phyloP scores from a whole-genome alignment of 106 monocot genomes.

The Allium sativum region DNA sequence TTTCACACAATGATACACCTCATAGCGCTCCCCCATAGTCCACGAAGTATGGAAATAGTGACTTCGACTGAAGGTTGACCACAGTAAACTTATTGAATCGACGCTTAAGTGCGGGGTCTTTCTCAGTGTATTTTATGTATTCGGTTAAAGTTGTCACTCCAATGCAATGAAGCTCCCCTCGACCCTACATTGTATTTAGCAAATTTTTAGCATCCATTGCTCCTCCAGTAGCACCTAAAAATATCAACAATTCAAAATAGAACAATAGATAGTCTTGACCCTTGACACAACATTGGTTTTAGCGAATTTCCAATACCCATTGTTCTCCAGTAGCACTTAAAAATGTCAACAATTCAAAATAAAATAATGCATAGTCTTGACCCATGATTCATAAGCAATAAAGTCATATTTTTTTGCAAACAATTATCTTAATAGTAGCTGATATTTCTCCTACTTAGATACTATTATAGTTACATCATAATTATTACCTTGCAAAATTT shows the following conservation, averaged over 20 bases:
- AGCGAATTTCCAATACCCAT: constrained; percentile 84
- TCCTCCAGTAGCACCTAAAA: constrained; percentile 66
- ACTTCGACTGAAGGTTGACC: constrained; percentile 80
- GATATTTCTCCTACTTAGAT: too few species aligned
- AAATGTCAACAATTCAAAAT: background rate
- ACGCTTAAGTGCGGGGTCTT: constrained; percentile 78
- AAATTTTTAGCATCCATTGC: constrained; percentile 89
- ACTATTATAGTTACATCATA: too few species aligned
- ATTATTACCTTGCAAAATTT: too few species aligned
- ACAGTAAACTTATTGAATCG: constrained; percentile 84
- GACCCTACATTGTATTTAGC: constrained; percentile 79
- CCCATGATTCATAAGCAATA: too few species aligned
- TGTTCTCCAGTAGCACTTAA: constrained; percentile 68
- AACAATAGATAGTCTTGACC: constrained; percentile 7
- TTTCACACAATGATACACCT: constrained; percentile 85
- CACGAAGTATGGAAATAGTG: constrained; percentile 77
- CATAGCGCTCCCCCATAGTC: constrained; percentile 75
- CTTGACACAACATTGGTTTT: constrained; percentile 84
- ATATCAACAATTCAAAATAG: background rate
- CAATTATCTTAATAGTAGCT: too few species aligned
- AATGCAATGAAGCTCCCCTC: constrained; percentile 82
- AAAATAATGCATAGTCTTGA: background rate
- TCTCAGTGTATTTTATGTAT: constrained; percentile 84
- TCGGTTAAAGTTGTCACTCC: constrained; percentile 86
- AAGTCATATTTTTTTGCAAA: too few species aligned